Evolutionary conservation across 345 rosid species (phyloP), one percentile per base, ranked within the genome.

Genomic region (Ceriops tagal): DNA sequence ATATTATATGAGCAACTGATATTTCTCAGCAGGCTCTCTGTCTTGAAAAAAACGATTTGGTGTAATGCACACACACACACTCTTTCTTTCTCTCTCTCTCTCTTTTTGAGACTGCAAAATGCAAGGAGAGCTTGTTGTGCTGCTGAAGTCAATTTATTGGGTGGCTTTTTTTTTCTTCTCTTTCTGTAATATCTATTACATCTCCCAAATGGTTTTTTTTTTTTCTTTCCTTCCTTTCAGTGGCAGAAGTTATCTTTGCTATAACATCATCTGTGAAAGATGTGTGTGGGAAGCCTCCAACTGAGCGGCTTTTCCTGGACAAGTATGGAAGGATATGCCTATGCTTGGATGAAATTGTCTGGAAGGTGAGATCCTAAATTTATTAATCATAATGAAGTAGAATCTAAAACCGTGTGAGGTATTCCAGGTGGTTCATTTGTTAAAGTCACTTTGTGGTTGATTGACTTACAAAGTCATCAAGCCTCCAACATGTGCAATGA

Each of bases 291-390:
- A 95, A 95, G 81, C 88, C 88, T 62, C 99, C 99, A 24, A 90
- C 98, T 0, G 96, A 92, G 79, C 87, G 99, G 30, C 83, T 92
- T 74, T 95, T 92, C 83, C 83, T 95, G 56, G 99, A 95, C 73
- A 92, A 95, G 78, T 95, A 95, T 5, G 99, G 98, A 70, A 89
- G 75, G 85, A 95, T 95, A 75, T 95, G 96, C 77, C 70, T 95
- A 81, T 85, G 96, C 72, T 84, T 95, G 66, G 99, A 95, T 80
- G 99, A 90, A 81, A 92, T 92, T 68, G 86, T 95, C 60, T 95
- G 99, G 99, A 85, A 86, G 86, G 95, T 87, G 61, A 67, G 53
- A 18, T 66, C 53, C 53, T 51, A 57, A 56, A 56, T 56, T 56
- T 56, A 24, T 24, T 9, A 15, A 22, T 8, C 30, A 22, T 8